These are phyloP conservation scores for Marsdenia floribunda DNA, from an alignment of 257 asterid genomes.

Conservation along the genomic window DNA sequence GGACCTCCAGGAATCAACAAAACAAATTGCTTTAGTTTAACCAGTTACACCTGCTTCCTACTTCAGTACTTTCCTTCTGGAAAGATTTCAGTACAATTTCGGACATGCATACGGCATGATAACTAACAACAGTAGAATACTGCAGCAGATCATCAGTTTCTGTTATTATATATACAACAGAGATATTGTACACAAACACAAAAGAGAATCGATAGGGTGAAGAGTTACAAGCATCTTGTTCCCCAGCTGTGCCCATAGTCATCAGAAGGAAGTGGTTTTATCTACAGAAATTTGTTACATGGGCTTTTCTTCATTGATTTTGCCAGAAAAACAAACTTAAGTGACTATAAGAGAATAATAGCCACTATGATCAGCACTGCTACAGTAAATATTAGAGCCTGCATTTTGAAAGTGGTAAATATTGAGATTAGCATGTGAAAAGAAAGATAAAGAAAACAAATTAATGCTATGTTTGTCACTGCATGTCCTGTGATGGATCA, in stretches of 20 bases:
- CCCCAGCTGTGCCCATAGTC: background rate
- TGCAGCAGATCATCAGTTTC: background rate
- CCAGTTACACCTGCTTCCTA: background rate
- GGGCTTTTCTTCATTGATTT: background rate
- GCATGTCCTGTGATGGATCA: background rate
- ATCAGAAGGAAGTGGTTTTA: background rate
- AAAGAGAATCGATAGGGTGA: background rate
- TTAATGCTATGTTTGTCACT: background rate
- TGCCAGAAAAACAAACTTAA: background rate
- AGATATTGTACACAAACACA: background rate
- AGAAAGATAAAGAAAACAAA: background rate
- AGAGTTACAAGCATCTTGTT: background rate
- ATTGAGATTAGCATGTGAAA: background rate
- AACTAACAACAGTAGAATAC: background rate
- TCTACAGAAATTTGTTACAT: background rate
- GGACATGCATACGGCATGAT: background rate
- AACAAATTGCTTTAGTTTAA: background rate
- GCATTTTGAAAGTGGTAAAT: constrained; percentile 10
- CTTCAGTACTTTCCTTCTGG: background rate
- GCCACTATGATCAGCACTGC: constrained; percentile 22
- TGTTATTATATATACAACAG: background rate
- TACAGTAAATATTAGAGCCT: constrained; percentile 32
- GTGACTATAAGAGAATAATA: constrained; percentile 15
- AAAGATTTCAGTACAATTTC: background rate
- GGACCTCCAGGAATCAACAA: background rate